Evolutionary conservation across 306 rosid genomes (phyloP), one percentile per base, ranked within the genome.

Genomic region (Lotus japonicus): DNA sequence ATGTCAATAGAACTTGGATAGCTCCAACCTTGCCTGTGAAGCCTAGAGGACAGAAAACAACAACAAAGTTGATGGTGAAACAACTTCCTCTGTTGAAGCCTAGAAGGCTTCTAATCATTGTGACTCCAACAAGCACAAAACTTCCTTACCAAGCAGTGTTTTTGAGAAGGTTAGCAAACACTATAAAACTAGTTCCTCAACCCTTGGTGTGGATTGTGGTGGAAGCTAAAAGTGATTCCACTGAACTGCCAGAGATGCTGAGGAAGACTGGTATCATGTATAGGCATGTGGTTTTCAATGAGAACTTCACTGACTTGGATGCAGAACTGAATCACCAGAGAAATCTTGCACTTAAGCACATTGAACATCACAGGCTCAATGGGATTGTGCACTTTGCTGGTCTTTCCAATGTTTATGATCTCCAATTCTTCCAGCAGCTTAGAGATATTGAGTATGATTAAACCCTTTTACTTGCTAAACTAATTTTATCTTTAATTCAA

Each of bases 311-410:
- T 0, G 92, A 90, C 44, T 21, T 80, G n/a, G 88, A 82, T 64
- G 96, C 88, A 35, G 98, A 94, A 68, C 58, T 88, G 81, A 89
- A 90, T 74, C 92, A 88, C 59, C 94, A 89, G 75, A 86, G 98
- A 57, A 90, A 92, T 33, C 79, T 88, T 41, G 98, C 96, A 0
- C 86, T 92, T 21, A 83, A 85, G 70, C 98, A 92, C 84, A 92
- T 92, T 70, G 96, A 88, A 48, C 89, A 88, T 15, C 98, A 90
- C 51, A 82, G 83, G 72, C 87, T 94, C 2, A 82, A 83, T 38
- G 97, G 98, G 75, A 94, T 94, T 15, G 96, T 94, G 7, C 98
- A 94, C 64, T 90, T 94, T 75, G 98, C 98, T 14, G 97, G 88
- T 11, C 90, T 88, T 44, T 83, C 90, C 53, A 94, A 90, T 70